A percentile compares a stretch with the other conserved stretches of the same genome.
These are phyloP conservation scores for Suillus decipiens DNA, from an alignment of 768 basidiomycete genomes.

Conservation along the genomic window DNA sequence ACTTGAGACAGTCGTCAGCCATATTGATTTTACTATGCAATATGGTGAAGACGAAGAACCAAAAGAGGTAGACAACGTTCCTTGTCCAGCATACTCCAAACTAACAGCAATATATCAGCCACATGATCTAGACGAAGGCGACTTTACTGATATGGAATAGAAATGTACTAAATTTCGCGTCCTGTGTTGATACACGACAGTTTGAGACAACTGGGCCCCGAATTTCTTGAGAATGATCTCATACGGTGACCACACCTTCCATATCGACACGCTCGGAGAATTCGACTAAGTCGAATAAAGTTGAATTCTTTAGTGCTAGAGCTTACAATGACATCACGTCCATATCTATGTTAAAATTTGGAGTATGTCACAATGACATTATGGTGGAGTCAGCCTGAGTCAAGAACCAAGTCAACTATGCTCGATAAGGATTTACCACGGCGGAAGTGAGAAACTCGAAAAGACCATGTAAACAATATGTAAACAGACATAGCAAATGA, in stretches of 20 bases:
- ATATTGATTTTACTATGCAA: slow-evolving; percentile 98
- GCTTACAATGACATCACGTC: background rate
- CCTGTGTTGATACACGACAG: background rate
- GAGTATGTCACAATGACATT: too few species aligned
- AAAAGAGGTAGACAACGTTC: slow-evolving; percentile 64
- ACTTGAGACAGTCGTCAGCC: slow-evolving; percentile 86
- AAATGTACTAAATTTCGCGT: background rate
- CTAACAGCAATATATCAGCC: slow-evolving; percentile 51
- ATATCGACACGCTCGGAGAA: background rate
- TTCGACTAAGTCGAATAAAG: background rate
- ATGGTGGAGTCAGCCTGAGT: too few species aligned
- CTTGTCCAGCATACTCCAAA: slow-evolving; percentile 13
- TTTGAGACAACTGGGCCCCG: background rate
- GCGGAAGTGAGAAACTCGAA: too few species aligned
- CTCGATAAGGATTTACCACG: background rate
- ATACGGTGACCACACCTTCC: background rate
- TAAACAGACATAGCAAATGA: too few species aligned
- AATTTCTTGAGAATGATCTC: background rate
- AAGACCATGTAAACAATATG: too few species aligned
- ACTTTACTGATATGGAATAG: slow-evolving; percentile 78
- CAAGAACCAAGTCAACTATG: background rate
- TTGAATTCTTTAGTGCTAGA: background rate
- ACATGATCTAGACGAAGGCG: slow-evolving; percentile 90
- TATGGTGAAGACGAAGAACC: slow-evolving; percentile 99
- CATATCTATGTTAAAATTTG: background rate